A percentile compares a stretch with the other conserved stretches of the same genome.
These are phyloP conservation scores for Purshia tridentata DNA, from an alignment of 306 rosid genomes.

Conservation along the genomic window DNA sequence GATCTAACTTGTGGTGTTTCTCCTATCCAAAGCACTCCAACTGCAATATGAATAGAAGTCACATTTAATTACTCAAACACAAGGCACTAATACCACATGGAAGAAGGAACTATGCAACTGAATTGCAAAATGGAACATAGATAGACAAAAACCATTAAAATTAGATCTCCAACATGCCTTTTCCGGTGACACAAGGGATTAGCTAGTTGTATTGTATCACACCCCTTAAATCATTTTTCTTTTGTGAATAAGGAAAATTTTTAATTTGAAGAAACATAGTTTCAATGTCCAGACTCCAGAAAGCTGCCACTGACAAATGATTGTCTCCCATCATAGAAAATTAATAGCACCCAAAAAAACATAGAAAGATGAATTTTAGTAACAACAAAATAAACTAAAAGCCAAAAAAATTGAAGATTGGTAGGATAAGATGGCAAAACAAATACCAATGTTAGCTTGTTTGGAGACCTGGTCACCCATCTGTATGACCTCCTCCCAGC, in stretches of 20 bases:
- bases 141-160: neutral
- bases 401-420: neutral
- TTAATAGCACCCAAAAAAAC: neutral
- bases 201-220: neutral
- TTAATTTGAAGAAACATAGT: neutral
- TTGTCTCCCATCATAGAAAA: neutral
- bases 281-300: neutral
- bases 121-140: neutral
- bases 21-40: constrained; percentile 93
- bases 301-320: neutral
- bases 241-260: neutral
- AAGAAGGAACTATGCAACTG: neutral
- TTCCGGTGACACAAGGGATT: neutral
- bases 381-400: neutral
- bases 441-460: constrained; percentile 80
- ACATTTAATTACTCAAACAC: constrained; percentile 10
- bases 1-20: constrained; percentile 48
- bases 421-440: too few species aligned
- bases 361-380: neutral
- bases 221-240: neutral
- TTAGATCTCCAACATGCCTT: neutral
- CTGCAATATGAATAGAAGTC: constrained; percentile 40
- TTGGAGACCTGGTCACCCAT: constrained; percentile 71
- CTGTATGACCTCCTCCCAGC: constrained; percentile 70
- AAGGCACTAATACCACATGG: neutral